phyloP scores from a whole-genome alignment of 306 rosid species.

The Herpetospermum pedunculosum region DNA sequence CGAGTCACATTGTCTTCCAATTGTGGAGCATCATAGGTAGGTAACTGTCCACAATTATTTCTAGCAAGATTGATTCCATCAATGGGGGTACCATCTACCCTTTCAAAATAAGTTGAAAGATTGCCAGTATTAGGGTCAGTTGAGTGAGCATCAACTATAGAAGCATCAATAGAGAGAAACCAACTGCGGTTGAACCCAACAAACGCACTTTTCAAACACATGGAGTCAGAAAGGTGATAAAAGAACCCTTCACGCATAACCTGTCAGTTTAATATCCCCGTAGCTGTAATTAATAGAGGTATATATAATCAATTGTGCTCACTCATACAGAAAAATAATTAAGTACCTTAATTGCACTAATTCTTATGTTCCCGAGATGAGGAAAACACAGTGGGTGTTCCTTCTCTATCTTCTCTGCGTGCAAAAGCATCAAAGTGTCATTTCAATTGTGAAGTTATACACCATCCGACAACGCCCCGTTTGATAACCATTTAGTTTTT shows the following conservation, averaged over 20 bases:
- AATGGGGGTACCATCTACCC: not conserved
- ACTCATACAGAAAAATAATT: not conserved
- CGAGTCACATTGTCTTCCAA: slow-evolving; percentile 1
- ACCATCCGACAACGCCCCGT: not conserved
- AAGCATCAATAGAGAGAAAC: slow-evolving; percentile 32
- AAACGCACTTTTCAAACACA: slow-evolving; percentile 23
- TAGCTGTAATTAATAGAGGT: not conserved
- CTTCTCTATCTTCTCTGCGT: slow-evolving; percentile 24
- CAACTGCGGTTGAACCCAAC: slow-evolving; percentile 8
- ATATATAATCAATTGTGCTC: not conserved
- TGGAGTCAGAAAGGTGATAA: slow-evolving; percentile 29
- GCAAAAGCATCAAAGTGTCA: not conserved
- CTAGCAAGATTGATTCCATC: slow-evolving; percentile 3
- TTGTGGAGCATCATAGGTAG: not conserved
- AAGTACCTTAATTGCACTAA: slow-evolving; percentile 30
- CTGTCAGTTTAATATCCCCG: slow-evolving; percentile 14
- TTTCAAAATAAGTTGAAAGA: slow-evolving; percentile 7
- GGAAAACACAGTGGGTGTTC: slow-evolving; percentile 30
- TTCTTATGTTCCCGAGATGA: slow-evolving; percentile 16
- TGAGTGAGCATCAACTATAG: slow-evolving; percentile 1
- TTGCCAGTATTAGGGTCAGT: slow-evolving; percentile 6
- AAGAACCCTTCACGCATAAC: slow-evolving; percentile 24
- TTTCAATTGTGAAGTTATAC: not conserved
- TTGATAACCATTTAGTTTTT: not conserved
- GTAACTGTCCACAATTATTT: not conserved